Conservation (phyloP, 345 rosid species). For the Moringa oleifera region DNA sequence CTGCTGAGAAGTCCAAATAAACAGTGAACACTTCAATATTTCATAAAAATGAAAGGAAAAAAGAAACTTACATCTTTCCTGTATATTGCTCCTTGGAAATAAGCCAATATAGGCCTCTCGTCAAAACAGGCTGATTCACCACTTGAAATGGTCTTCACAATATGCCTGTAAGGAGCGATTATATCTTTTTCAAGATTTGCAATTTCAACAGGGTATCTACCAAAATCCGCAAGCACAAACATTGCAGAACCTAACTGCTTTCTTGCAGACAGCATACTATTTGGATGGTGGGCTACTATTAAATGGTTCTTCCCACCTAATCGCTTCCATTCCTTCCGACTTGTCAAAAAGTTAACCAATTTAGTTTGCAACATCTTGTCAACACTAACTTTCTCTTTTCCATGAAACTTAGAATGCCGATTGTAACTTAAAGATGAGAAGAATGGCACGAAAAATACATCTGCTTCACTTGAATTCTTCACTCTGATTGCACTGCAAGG, state of each 20-base stretch:
- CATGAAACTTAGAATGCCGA: constrained; percentile 54
- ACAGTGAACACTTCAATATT: constrained; percentile 5
- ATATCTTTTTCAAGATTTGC: constrained; percentile 77
- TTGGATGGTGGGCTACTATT: constrained; percentile 83
- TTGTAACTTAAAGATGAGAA: constrained; percentile 83
- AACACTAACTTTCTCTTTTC: constrained; percentile 44
- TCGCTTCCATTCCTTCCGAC: constrained; percentile 56
- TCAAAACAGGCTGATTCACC: constrained; percentile 56
- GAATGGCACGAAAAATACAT: constrained; percentile 75
- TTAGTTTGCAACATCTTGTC: constrained; percentile 62
- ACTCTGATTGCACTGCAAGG: constrained; percentile 61
- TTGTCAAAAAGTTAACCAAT: constrained; percentile 44
- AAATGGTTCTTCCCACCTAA: constrained; percentile 58
- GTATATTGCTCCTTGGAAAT: constrained; percentile 88
- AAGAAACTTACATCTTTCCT: constrained; percentile 77
- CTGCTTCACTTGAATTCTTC: constrained; percentile 55
- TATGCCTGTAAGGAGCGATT: constrained; percentile 85
- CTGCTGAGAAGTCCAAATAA: too few species aligned
- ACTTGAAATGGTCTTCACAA: constrained; percentile 48
- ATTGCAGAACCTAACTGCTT: constrained; percentile 64
- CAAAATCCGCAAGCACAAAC: constrained; percentile 93
- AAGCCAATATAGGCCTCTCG: constrained; percentile 58
- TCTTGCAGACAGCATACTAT: constrained; percentile 63
- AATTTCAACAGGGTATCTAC: constrained; percentile 62
- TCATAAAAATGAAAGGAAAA: not conserved